phyloP scores from a whole-genome alignment of 2,329 filamentous ascomycete genomes.

The Diplodia seriata region DNA sequence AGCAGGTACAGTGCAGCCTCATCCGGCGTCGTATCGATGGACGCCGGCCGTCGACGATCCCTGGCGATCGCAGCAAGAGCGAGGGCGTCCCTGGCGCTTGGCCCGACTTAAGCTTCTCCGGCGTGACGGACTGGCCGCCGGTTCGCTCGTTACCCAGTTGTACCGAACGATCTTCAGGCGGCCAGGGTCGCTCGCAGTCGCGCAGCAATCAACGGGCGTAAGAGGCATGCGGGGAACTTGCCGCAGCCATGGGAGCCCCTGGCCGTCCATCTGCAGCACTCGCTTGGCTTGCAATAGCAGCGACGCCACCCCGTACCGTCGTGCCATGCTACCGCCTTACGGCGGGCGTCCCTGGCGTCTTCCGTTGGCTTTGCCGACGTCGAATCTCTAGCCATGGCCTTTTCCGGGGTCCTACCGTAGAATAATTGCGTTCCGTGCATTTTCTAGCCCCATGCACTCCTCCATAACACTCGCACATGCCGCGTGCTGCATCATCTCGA shows the following conservation, averaged over 20 bases:
- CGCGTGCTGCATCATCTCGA: not conserved
- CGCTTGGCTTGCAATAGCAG: not conserved
- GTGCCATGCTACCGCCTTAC: not conserved
- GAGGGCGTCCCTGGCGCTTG: not conserved
- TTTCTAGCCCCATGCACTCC: not conserved
- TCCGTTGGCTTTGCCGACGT: not conserved
- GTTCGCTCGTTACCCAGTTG: not conserved
- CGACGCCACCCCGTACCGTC: not conserved
- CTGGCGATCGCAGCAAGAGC: not conserved
- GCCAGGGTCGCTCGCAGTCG: not conserved
- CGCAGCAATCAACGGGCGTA: not conserved
- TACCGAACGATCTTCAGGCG: not conserved
- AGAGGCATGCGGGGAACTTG: not conserved
- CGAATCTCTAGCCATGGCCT: not conserved
- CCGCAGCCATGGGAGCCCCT: not conserved
- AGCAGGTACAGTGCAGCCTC: not conserved
- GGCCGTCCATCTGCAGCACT: not conserved
- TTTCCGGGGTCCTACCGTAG: no score
- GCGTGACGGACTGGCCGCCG: no score
- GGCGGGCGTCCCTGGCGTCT: not conserved
- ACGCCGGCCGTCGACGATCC: not conserved
- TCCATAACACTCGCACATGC: not conserved
- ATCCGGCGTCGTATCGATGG: not conserved
- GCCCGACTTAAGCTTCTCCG: not conserved
- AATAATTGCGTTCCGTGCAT: no score